These are phyloP conservation scores for Patellifolia procumbens DNA, from an alignment of 179 eudicot species.

Conservation along the genomic window DNA sequence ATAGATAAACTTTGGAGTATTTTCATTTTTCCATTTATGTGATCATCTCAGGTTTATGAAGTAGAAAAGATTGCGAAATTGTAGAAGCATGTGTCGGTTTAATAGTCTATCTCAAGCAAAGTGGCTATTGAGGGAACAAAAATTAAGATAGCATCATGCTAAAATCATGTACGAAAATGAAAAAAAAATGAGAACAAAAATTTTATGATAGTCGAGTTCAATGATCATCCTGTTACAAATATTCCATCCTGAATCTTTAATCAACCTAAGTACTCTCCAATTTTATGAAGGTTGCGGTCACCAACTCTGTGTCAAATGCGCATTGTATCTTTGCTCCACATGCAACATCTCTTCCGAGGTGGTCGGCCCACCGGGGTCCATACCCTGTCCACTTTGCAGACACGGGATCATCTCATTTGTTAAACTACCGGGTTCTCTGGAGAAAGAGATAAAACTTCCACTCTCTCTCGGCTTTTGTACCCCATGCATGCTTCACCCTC, in stretches of 20 bases:
- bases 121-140: not conserved
- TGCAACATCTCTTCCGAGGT: conserved; percentile 60
- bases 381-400: conserved; percentile 91
- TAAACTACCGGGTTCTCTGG: conserved; percentile 63
- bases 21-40: too few relatives aligned
- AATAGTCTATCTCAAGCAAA: too few relatives aligned
- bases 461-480: conserved; percentile 75
- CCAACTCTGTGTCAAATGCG: conserved; percentile 87
- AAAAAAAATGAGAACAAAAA: too few relatives aligned
- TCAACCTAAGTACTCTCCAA: not conserved
- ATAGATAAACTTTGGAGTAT: too few relatives aligned
- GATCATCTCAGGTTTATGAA: too few relatives aligned
- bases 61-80: too few relatives aligned
- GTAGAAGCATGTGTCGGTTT: too few relatives aligned
- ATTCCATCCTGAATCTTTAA: not conserved
- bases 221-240: too few relatives aligned
- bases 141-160: not conserved
- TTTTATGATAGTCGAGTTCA: too few relatives aligned
- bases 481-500: conserved; percentile 83
- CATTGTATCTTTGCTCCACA: conserved; percentile 83
- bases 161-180: not conserved
- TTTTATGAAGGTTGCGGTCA: conserved; percentile 69
- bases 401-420: conserved; percentile 63
- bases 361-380: conserved; percentile 78
- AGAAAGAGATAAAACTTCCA: conserved; percentile 61